phyloP scores from a whole-genome alignment of 352 stramenopile genomes.

The Thraustotheca clavata region DNA sequence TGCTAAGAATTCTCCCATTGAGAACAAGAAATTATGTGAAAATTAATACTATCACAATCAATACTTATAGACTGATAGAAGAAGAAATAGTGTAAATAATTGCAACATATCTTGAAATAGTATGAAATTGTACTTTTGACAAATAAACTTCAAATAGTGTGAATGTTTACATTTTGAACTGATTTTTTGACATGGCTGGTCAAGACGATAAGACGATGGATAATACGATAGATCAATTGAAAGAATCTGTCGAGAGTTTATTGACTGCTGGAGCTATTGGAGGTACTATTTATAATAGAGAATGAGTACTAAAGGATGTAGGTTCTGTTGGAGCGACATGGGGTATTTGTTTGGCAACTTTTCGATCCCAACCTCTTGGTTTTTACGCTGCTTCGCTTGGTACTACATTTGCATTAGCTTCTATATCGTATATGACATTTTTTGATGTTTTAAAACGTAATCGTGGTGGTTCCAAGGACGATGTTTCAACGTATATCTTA shows the following conservation, averaged over 20 bases:
- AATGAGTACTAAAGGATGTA: conserved; percentile 17
- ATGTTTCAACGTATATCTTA: conserved; percentile 49
- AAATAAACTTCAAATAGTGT: no score
- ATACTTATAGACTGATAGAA: no score
- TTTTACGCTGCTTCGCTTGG: conserved; percentile 81
- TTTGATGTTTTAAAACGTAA: conserved; percentile 74
- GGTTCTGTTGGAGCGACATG: conserved; percentile 42
- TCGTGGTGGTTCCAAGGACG: conserved; percentile 34
- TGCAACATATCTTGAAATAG: no score
- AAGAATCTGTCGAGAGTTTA: not conserved
- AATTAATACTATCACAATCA: no score
- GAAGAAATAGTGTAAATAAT: no score
- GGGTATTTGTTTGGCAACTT: conserved; percentile 47
- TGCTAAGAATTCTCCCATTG: no score
- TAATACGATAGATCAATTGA: not conserved
- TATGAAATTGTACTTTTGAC: no score
- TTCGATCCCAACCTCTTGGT: conserved; percentile 66
- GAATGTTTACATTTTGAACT: no score
- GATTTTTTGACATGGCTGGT: not conserved
- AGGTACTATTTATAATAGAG: not conserved
- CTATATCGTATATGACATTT: conserved; percentile 82
- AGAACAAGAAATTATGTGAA: no score
- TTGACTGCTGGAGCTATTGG: not conserved
- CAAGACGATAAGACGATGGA: not conserved
- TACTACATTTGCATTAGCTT: conserved; percentile 77